Percentiles rank a stretch among this genome's conserved stretches.
These are phyloP conservation scores for Erysiphe pulchra DNA, from an alignment of 2,329 filamentous ascomycete species.

Conservation along the genomic window DNA sequence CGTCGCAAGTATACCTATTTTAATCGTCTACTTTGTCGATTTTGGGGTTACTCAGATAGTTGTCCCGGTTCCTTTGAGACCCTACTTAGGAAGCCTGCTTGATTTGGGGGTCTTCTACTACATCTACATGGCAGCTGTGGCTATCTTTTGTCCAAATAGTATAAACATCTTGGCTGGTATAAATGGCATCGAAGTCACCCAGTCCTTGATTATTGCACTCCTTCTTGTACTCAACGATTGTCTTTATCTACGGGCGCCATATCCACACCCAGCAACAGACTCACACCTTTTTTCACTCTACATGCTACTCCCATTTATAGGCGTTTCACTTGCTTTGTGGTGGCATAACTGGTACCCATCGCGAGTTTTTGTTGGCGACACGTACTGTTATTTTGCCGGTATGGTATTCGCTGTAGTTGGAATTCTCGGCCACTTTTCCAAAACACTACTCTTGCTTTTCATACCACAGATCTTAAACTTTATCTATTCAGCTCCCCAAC, in stretches of 20 bases:
- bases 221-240: conserved; percentile 69
- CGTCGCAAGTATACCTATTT: conserved; percentile 73
- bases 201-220: conserved; percentile 71
- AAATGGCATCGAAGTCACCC: conserved; percentile 89
- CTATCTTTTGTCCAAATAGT: conserved; percentile 94
- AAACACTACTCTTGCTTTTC: conserved; percentile 75
- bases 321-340: conserved; percentile 66
- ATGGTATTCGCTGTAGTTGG: conserved; percentile 97
- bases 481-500: conserved; percentile 71
- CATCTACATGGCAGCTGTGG: conserved; percentile 82
- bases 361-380: conserved; percentile 88
- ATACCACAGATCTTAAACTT: conserved; percentile 95
- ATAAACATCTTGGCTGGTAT: conserved; percentile 99
- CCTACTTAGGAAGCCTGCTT: conserved; percentile 54
- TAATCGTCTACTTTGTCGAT: conserved; percentile 95
- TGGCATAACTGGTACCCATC: conserved; percentile 92
- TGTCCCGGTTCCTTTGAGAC: conserved; percentile 61
- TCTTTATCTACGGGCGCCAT: conserved; percentile 61
- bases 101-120: conserved; percentile 74
- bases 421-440: conserved; percentile 93
- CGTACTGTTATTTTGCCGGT: conserved; percentile 97
- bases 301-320: conserved; percentile 79
- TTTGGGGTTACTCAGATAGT: conserved; percentile 94
- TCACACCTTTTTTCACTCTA: conserved; percentile 92
- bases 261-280: conserved; percentile 82